Evolutionary conservation across 306 rosid genomes (phyloP), one percentile per base, ranked within the genome.

Genomic region (Vigna radiata): DNA sequence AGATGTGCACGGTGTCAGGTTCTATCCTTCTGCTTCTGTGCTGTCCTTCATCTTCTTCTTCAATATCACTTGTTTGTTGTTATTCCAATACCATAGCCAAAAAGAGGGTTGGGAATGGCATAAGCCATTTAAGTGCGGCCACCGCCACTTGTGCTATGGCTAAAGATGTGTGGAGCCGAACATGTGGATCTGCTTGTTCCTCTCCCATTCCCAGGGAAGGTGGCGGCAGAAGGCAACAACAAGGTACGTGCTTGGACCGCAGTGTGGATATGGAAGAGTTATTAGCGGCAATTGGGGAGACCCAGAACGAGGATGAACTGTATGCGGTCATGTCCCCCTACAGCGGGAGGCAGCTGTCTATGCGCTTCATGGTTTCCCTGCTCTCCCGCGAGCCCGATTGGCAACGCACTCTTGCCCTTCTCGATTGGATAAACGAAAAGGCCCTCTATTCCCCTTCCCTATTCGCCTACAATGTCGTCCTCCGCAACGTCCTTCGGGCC

Each of bases 391-490:
- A 94, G 75, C 64, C 90, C 12, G 91, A 94, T 70, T 94, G 98
- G 98, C 96, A 90, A 52, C 89, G 98, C 41, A 85, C 98, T 1
- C 83, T 92, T 7, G 97, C 97, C 1, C 73, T 94, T 17, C 90
- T 94, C 14, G 98, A 94, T 60, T 94, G 98, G 98, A 89, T 94
- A 17, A 84, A 92, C 39, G 95, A 94, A 2, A 83, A 68, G n/a
- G 98, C 98, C 18, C 84, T 44, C 6, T 94, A 94, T 58, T 70
- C 95, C 5, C 97, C 97, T 12, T 89, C 97, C 0, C 86, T 94
- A 14, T 79, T 83, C 52, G 98, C 96, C 59, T 92, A 90, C 91
- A 94, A 94, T 31, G 96, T 94, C 15, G 93, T 88, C 16, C 5
- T 94, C 1, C 91, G 98, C 2, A 94, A 94, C 27, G 97, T 89